phyloP scores from a whole-genome alignment of 2,329 filamentous ascomycete species.

The Claviceps maximensis region DNA sequence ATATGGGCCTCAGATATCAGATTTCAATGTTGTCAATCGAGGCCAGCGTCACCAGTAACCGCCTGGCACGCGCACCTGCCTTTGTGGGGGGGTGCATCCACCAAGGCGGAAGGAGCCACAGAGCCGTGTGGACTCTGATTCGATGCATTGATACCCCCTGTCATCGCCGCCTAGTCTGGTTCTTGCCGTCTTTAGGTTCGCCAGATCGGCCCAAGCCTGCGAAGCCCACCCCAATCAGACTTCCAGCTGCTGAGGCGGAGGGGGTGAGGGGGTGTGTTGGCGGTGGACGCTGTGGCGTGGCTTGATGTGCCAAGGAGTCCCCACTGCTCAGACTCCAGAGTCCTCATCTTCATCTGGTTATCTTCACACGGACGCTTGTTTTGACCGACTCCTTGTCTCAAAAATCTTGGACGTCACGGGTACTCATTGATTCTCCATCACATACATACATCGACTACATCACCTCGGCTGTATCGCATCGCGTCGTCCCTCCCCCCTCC shows the following conservation, averaged over 20 bases:
- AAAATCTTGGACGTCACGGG: too few relatives aligned
- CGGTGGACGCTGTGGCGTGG: too few relatives aligned
- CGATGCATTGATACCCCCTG: too few relatives aligned
- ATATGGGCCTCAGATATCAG: not conserved
- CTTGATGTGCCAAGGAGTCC: too few relatives aligned
- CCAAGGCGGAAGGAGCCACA: not conserved
- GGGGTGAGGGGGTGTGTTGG: too few relatives aligned
- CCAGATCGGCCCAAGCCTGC: not conserved
- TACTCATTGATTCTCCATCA: not conserved
- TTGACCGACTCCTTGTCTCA: not conserved
- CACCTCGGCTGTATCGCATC: not conserved
- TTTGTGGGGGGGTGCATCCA: too few relatives aligned
- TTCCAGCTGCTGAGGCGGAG: not conserved
- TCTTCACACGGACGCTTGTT: not conserved
- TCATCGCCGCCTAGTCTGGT: not conserved
- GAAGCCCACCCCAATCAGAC: not conserved
- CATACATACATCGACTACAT: not conserved
- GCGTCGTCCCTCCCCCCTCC: not conserved
- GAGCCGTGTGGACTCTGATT: not conserved
- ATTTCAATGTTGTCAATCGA: not conserved
- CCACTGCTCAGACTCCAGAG: too few relatives aligned
- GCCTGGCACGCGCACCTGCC: not conserved
- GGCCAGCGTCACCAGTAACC: too few relatives aligned
- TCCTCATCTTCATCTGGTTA: not conserved
- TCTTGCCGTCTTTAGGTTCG: not conserved